Evolutionary conservation across 2,329 filamentous ascomycete genomes (phyloP), one percentile per base, ranked within the genome.

Genomic region (Phaeosphaeria sp.): DNA sequence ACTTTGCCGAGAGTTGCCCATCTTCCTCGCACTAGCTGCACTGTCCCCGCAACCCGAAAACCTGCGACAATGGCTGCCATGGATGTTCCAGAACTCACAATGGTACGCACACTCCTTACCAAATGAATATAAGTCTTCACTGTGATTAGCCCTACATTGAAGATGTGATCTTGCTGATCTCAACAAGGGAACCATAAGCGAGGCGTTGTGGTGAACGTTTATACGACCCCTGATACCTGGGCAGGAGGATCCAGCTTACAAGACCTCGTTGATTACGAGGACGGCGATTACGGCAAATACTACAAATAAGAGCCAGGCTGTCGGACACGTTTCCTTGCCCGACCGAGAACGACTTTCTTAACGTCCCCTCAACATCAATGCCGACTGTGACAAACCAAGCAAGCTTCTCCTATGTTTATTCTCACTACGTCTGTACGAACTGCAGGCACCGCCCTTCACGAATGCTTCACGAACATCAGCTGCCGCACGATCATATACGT

Each of bases 11-110:
- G 74, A 78, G 2, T 51, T 78, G 1, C 60, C 72, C 0, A 70
- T 78, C 7, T 68, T 78, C 42, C 59, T 77, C 1, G 72, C 66
- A 1, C 55, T 78, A 1, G 42, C 74, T 1, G 72, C 72, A 0
- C 64, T 76, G 17, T 68, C 74, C 0, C 68, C 67, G 20, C 13
- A 25, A 2, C 43, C 24, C 3, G 21, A 56, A 1, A 21, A 49
- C 1, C 51, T 77, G 6, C 44, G 3, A 6, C 27, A 17, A 5
- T 46, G 50, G 1, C 36, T 77, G 0, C 68, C 65, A 0, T 17
- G 7, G 3, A 64, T 71, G 49, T 70, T 75, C 33, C 21, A 1
- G 0, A 20, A 50, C 6, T 65, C 67, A 2, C 17, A 1, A 11
- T 76, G 73, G 72, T 50, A 21, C 7, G 1, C 48, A 47, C 21